phyloP scores from a whole-genome alignment of 495 filamentous ascomycete genomes.

The Neurospora sp. region DNA sequence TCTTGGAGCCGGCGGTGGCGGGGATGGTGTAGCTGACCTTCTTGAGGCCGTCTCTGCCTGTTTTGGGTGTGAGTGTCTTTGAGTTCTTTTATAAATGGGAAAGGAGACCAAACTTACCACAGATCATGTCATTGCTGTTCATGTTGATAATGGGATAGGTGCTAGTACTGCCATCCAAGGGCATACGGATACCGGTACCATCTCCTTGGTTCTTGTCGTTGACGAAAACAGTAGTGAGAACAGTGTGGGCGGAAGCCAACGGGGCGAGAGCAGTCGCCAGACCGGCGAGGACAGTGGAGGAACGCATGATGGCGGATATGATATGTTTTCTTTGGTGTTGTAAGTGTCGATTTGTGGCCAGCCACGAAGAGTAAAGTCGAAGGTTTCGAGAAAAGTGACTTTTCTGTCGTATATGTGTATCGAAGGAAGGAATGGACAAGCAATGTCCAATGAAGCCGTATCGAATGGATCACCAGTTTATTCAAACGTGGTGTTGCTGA shows the following conservation, averaged over 20 bases:
- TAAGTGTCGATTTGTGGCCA: not conserved
- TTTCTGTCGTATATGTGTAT: not conserved
- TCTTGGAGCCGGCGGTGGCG: constrained; percentile 38
- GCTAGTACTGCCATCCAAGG: constrained; percentile 33
- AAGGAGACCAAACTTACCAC: constrained; percentile 38
- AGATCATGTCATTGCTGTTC: constrained; percentile 53
- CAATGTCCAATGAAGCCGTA: not conserved
- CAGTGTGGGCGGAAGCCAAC: constrained; percentile 46
- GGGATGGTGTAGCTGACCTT: constrained; percentile 50
- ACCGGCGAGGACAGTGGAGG: constrained; percentile 11
- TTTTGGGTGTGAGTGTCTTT: not conserved
- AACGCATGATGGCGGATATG: constrained; percentile 14
- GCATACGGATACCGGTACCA: constrained; percentile 61
- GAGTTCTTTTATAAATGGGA: not conserved
- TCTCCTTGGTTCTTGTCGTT: constrained; percentile 55
- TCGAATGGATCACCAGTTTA: not conserved
- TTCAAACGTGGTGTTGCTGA: not conserved
- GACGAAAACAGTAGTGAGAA: constrained; percentile 57
- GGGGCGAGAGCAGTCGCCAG: constrained; percentile 22
- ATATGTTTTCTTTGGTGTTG: not conserved
- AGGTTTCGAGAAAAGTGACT: not conserved
- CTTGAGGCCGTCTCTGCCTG: constrained; percentile 46
- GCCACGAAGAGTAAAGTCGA: constrained; percentile 2
- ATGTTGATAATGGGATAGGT: constrained; percentile 47
- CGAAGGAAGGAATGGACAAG: not conserved